Conservation (phyloP, 2,329 filamentous ascomycete species). For the Exophiala lecanii-corni region DNA sequence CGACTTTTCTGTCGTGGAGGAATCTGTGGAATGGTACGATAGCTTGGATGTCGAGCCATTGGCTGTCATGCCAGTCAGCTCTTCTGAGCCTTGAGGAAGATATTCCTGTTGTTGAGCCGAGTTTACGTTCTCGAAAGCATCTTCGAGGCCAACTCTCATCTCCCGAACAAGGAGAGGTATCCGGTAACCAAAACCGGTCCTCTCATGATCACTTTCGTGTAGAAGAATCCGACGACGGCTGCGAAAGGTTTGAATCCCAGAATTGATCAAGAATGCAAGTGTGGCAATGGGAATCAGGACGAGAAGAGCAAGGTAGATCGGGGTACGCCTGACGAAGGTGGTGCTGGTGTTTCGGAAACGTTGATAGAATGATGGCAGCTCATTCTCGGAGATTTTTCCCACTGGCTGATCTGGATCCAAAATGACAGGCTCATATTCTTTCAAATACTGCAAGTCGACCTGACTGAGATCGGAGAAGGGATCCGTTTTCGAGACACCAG, state of each 20-base stretch:
- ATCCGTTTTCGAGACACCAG: constrained; percentile 69
- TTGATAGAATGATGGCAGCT: constrained; percentile 34
- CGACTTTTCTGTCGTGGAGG: constrained; percentile 28
- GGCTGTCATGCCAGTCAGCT: constrained; percentile 33
- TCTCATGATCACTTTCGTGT: constrained; percentile 67
- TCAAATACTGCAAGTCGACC: constrained; percentile 67
- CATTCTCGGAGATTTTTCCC: constrained; percentile 38
- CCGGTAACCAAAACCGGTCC: constrained; percentile 66
- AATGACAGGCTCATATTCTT: constrained; percentile 70
- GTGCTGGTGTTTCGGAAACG: constrained; percentile 34
- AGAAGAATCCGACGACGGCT: constrained; percentile 70
- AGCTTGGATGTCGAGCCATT: constrained; percentile 8
- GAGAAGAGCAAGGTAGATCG: constrained; percentile 60
- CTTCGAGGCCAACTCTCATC: constrained; percentile 70
- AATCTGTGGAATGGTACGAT: constrained; percentile 13
- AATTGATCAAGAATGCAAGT: constrained; percentile 68
- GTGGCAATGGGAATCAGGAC: constrained; percentile 71
- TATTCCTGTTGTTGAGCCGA: constrained; percentile 67
- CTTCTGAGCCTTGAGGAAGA: constrained; percentile 54
- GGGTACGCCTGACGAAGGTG: constrained; percentile 50
- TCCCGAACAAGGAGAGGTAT: constrained; percentile 72
- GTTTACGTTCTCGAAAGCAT: constrained; percentile 69
- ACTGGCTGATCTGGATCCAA: constrained; percentile 64
- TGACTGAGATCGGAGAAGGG: constrained; percentile 66
- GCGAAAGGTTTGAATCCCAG: constrained; percentile 68